Evolutionary conservation across 495 filamentous ascomycete species (phyloP), one percentile per base, ranked within the genome.

Genomic region (Podospora sp.): DNA sequence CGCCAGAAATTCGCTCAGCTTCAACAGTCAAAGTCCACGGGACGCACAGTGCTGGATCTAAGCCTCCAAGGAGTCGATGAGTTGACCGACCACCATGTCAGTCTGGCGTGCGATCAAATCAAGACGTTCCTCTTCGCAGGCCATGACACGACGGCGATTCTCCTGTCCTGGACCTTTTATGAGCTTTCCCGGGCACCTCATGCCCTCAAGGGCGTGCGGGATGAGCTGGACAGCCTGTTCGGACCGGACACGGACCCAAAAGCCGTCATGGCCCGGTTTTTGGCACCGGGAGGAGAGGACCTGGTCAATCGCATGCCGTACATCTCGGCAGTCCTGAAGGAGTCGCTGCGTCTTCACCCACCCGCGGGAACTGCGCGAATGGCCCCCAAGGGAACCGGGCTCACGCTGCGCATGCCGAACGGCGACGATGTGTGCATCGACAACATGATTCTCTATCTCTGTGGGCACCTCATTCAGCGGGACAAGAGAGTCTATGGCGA

Each of bases 361-460:
- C 77, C 81, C 0, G 79, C 80, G 0, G 78, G 70, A 8, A 75
- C 75, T 16, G 79, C 79, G 0, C 79, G 84, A 0, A 69, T 65
- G 50, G 59, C 76, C 0, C 40, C 73, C 8, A 76, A 75, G 0
- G 80, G 79, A 0, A 66, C 71, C 12, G 71, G 51, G 5, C 60
- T 84, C 40, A 71, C 53, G 8, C 58, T 65, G 69, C 85, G 58
- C 68, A 80, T 62, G 75, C 77, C 71, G 68, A 84, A 84, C n/a
- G 87, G 88, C 20, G 82, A 87, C 65, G 89, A 87, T 65, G 69
- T 82, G 21, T 79, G 91, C 57, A 68, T 84, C 0, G 79, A 85
- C 53, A 83, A 82, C 18, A 77, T 86, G 63, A 72, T 82, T 0
- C 76, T 92, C 36, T 85, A 88, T 66, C 70, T 80, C 24, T 71